Conservation (phyloP, 2,329 filamentous ascomycete species). For the Exophiala phaeomuriformis region DNA sequence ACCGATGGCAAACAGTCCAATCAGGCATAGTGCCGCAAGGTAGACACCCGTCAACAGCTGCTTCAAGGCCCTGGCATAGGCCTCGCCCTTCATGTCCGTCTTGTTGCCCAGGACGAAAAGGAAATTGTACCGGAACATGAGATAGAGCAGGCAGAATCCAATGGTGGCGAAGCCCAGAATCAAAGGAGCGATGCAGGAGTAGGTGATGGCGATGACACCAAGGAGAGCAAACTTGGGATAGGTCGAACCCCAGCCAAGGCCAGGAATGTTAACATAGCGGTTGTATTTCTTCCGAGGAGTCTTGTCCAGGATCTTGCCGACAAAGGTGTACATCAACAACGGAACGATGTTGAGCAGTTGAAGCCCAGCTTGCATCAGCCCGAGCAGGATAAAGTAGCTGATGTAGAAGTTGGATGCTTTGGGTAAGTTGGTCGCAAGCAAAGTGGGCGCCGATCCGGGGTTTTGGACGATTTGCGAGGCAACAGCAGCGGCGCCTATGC, state of each 20-base stretch:
- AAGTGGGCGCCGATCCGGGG: slow-evolving; percentile 55
- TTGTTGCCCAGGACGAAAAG: slow-evolving; percentile 75
- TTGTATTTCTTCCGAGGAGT: slow-evolving; percentile 71
- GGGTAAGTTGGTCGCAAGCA: slow-evolving; percentile 70
- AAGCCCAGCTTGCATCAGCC: slow-evolving; percentile 57
- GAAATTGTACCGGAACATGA: slow-evolving; percentile 84
- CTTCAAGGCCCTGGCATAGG: slow-evolving; percentile 77
- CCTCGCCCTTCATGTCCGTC: slow-evolving; percentile 80
- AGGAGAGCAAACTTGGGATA: slow-evolving; percentile 80
- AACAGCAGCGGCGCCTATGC: slow-evolving; percentile 63
- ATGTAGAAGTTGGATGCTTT: slow-evolving; percentile 92
- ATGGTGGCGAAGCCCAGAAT: slow-evolving; percentile 73
- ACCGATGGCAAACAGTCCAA: slow-evolving; percentile 72
- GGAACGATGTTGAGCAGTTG: slow-evolving; percentile 31
- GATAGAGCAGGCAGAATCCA: slow-evolving; percentile 72
- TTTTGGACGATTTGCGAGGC: slow-evolving; percentile 57
- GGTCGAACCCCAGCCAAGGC: slow-evolving; percentile 77
- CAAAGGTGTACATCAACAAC: slow-evolving; percentile 19
- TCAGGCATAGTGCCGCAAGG: slow-evolving; percentile 71
- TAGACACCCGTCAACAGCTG: slow-evolving; percentile 81
- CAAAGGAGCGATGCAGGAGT: slow-evolving; percentile 78
- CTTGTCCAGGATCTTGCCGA: slow-evolving; percentile 28
- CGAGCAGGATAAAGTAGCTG: slow-evolving; percentile 89
- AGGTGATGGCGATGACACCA: slow-evolving; percentile 77
- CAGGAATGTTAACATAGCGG: slow-evolving; percentile 64